Base-by-base conservation (phyloP, 129 eudicot genomes). In the Solidago caesia region DNA sequence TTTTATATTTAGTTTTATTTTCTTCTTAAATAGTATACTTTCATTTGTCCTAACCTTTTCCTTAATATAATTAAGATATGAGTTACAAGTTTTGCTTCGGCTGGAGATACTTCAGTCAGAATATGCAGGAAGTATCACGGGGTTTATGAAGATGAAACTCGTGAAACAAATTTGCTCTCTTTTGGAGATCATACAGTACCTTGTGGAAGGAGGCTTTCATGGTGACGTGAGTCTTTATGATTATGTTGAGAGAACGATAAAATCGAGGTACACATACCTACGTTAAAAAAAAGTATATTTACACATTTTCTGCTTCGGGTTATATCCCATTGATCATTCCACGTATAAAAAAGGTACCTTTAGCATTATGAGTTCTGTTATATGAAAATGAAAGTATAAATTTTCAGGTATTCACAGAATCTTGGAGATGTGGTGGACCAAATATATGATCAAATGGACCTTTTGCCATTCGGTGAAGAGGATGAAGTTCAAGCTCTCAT, bases 191-290 rank as follows among this genome's bases (percentile, higher is more conserved):
- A 75, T 91, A 52, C 99, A 94, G 70, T 94, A 77, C 79, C 89
- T 88, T 67, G 88, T 91, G 67, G 96, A 84, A 77, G 99, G 96
- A 73, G 97, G 97, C 26, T 77, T 94, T 75, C 96, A 91, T 81
- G 99, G 99, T 63, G 84, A 84, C 68, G 45, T 88, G 71, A 91
- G 89, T 73, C 90, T 94, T 14, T 91, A 85, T 77, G 91, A 87
- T 67, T 94, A 88, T 85, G 91, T 87, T 62, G 94, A 89, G 82
- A 77, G 83, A 68, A 87, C 87, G 75, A 87, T 94, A 58, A 87
- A 83, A 82, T 58, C 82, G 29, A 94, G 99, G 99, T 94, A 82
- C 79, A 70, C 4, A 52, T 21, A 25, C 72, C 44, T 42, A 15
- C 29, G 21, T 49, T 1, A 1, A 33, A 33, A 33, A 33, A 33